Evolutionary conservation across 169 alveolate genomes (phyloP).

Genomic region (Plasmodium fragile): DNA sequence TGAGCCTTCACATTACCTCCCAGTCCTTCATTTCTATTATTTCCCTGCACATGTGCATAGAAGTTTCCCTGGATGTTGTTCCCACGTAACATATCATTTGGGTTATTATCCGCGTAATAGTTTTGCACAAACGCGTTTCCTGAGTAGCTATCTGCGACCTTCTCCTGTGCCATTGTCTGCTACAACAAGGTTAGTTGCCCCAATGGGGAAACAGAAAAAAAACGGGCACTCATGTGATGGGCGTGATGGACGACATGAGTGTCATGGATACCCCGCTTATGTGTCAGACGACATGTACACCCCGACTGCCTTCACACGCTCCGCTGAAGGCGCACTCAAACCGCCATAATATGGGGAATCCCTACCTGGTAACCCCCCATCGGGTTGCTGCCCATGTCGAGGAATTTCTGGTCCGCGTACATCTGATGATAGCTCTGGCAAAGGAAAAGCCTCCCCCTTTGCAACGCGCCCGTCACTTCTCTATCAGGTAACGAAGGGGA

Average conservation of each 20-base stretch:
- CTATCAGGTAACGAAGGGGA: not conserved
- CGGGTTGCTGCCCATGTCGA: not conserved
- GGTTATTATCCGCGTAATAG: not conserved
- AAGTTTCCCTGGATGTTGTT: not conserved
- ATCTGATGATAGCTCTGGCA: slow-evolving; percentile 41
- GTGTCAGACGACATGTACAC: not conserved
- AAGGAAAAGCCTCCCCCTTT: slow-evolving; percentile 1
- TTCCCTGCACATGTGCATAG: not conserved
- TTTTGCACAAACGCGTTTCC: not conserved
- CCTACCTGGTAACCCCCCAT: slow-evolving; percentile 9
- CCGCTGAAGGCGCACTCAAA: not conserved
- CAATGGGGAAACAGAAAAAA: not conserved
- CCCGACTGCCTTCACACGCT: not conserved
- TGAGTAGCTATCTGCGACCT: not conserved
- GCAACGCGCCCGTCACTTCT: slow-evolving; percentile 5
- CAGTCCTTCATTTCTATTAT: not conserved
- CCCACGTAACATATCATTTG: not conserved
- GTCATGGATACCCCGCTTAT: too few relatives aligned
- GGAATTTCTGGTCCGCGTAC: slow-evolving; percentile 3
- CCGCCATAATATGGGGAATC: not conserved
- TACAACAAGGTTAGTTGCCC: not conserved
- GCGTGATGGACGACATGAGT: not conserved
- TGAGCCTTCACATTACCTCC: slow-evolving; percentile 50
- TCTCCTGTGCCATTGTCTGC: not conserved
- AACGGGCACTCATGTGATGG: not conserved